A percentile compares a stretch with the other conserved stretches of the same genome.
phyloP scores from a whole-genome alignment of 345 rosid genomes.

The Acer saccharum region DNA sequence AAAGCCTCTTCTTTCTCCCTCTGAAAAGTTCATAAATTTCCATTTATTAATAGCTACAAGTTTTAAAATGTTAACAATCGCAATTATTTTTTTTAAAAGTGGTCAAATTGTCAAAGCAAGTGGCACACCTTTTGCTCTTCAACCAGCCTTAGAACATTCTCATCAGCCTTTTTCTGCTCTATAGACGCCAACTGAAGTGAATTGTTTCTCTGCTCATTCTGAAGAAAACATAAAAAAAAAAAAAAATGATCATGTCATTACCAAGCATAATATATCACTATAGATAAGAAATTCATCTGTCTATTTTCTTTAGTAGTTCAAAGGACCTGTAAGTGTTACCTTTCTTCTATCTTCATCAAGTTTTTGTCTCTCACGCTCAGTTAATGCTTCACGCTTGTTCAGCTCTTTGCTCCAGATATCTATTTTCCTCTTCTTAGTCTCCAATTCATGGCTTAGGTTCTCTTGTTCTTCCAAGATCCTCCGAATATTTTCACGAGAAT shows the following conservation, averaged over 20 bases:
- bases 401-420: slow-evolving; percentile 61
- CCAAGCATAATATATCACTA: slow-evolving; percentile 11
- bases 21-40: slow-evolving; percentile 39
- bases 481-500: slow-evolving; percentile 59
- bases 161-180: slow-evolving; percentile 78
- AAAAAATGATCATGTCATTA: slow-evolving; percentile 18
- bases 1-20: slow-evolving; percentile 76
- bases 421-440: slow-evolving; percentile 53
- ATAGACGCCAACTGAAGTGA: slow-evolving; percentile 79
- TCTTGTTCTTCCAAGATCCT: slow-evolving; percentile 72
- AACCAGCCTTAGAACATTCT: slow-evolving; percentile 65
- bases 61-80: neutral
- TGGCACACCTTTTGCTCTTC: slow-evolving; percentile 76
- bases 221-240: slow-evolving; percentile 15
- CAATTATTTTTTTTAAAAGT: neutral
- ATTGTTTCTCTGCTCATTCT: slow-evolving; percentile 60
- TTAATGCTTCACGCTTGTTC: slow-evolving; percentile 75
- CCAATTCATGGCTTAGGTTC: slow-evolving; percentile 63
- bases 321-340: slow-evolving; percentile 31
- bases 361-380: slow-evolving; percentile 81
- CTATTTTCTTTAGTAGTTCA: neutral
- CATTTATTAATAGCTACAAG: slow-evolving; percentile 7
- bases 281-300: neutral
- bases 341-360: slow-evolving; percentile 86
- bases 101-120: slow-evolving; percentile 2